Base-by-base conservation (phyloP, 2,329 filamentous ascomycete species). In the Clonostachys rhizophaga region DNA sequence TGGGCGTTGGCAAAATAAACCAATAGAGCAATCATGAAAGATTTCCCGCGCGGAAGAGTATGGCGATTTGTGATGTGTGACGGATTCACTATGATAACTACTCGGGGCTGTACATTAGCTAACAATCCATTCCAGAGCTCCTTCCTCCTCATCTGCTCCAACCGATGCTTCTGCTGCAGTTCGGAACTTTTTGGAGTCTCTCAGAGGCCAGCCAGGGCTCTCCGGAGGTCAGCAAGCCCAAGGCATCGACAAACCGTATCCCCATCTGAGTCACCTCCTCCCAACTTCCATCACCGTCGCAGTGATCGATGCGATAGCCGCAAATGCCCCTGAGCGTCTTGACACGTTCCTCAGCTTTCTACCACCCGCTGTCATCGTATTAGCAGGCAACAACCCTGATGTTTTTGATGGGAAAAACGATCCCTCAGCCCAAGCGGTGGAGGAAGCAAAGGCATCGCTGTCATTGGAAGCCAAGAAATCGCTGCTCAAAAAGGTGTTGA, bases 201-300 rank as follows among this genome's bases (percentile, higher is more conserved):
- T 97, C 52, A 81, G 84, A 60, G 79, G 82, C 49, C 73, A 74
- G 34, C 64, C 72, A 30, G 64, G 67, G 43, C 53, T 69, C 43
- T 60, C 70, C 53, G 64, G 64, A 51, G 61, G 56, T 30, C 63
- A 66, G 46, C 42, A 16, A 37, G 44, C 16, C 6, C 41, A 34
- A 6, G 42, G 48, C 42, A 40, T 61, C 44, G 67, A 85, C 52
- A 83, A 86, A 55, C 72, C 83, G 0, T 96, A 88, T 63, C 92
- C 91, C 13, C 85, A 91, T 33, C 82, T 99, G 43, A 84, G 85
- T 58, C 92, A 97, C 60, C 83, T 99, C 6, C 81, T 99, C 36
- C 81, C 86, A 44, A 81, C 91, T 2, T 76, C 84, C 6, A 84
- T 81, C 46, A 97, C 91, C 4, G 75, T 96, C 9, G 83, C 91